Evolutionary conservation across 768 basidiomycete species (phyloP).

Genomic region (Strobilomyces echinocephalus): DNA sequence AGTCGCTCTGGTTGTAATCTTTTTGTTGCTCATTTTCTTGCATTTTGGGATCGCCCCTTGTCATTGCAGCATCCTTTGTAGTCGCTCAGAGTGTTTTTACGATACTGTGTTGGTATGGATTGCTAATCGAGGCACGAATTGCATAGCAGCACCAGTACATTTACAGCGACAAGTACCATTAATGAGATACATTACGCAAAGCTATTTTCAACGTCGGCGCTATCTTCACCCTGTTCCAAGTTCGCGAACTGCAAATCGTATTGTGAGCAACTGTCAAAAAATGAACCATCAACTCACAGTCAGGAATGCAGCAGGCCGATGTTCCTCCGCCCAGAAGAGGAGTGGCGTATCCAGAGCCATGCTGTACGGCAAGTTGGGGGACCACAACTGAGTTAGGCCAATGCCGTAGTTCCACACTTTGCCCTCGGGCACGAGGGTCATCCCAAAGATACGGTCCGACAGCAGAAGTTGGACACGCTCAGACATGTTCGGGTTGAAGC

Average conservation of each 20-base stretch:
- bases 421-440: slow-evolving; percentile 92
- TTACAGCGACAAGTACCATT: slow-evolving; percentile 11
- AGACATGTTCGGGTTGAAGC: slow-evolving; percentile 99
- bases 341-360: slow-evolving; percentile 91
- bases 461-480: slow-evolving; percentile 90
- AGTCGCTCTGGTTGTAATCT: not conserved
- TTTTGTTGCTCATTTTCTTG: slow-evolving; percentile 15
- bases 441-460: slow-evolving; percentile 93
- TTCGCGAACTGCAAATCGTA: slow-evolving; percentile 64
- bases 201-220: slow-evolving; percentile 93
- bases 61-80: not conserved
- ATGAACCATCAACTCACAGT: slow-evolving; percentile 49
- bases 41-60: not conserved
- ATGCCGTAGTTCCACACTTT: slow-evolving; percentile 97
- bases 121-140: not conserved
- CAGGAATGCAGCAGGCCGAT: slow-evolving; percentile 91
- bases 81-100: not conserved
- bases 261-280: not conserved
- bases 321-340: slow-evolving; percentile 94
- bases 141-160: not conserved
- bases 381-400: slow-evolving; percentile 89
- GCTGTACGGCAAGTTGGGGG: slow-evolving; percentile 71
- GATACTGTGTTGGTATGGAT: not conserved
- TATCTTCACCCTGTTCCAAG: slow-evolving; percentile 86
- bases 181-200: slow-evolving; percentile 57